A percentile compares a stretch with the other conserved stretches of the same genome.
These are phyloP conservation scores for Pythium pectinolyticum DNA, from an alignment of 352 stramenopile genomes.

Conservation along the genomic window DNA sequence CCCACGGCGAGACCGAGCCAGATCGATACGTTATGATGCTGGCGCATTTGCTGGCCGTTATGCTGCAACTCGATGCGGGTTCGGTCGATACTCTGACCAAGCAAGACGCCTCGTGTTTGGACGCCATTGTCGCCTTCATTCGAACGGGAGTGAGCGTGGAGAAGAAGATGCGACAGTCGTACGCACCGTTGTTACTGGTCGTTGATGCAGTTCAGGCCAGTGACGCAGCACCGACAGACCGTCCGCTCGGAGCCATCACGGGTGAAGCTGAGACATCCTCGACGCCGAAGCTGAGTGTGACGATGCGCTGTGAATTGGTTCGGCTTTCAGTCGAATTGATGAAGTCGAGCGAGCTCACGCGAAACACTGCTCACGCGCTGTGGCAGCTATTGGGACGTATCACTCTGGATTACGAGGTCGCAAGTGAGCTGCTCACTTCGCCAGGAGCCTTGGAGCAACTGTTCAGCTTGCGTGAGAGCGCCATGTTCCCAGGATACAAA, in stretches of 20 bases:
- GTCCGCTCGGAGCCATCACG: background rate
- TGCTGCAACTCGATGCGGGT: constrained; percentile 59
- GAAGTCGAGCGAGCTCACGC: constrained; percentile 19
- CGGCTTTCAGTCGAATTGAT: constrained; percentile 25
- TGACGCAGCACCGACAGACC: constrained; percentile 1
- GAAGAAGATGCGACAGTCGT: constrained; percentile 36
- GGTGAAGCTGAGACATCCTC: background rate
- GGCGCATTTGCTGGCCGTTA: constrained; percentile 66
- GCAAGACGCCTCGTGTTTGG: constrained; percentile 48
- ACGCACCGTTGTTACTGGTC: constrained; percentile 59
- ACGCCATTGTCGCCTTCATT: constrained; percentile 49
- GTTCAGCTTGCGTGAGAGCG: constrained; percentile 43
- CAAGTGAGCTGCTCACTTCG: constrained; percentile 48
- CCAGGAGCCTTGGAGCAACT: constrained; percentile 60
- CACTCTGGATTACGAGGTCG: constrained; percentile 74
- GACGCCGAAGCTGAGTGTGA: constrained; percentile 17
- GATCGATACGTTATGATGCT: constrained; percentile 47
- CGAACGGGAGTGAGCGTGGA: constrained; percentile 10
- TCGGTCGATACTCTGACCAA: constrained; percentile 32
- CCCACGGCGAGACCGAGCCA: constrained; percentile 31
- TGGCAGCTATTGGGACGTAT: constrained; percentile 72
- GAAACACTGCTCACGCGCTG: constrained; percentile 56
- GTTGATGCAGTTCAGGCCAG: constrained; percentile 50
- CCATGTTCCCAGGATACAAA: constrained; percentile 67
- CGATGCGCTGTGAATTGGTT: constrained; percentile 15